Percentiles rank a stretch among this genome's conserved stretches.
These are phyloP conservation scores for Bolboschoenoplectus hybrid DNA, from an alignment of 202 grass and related monocot species.

Conservation along the genomic window DNA sequence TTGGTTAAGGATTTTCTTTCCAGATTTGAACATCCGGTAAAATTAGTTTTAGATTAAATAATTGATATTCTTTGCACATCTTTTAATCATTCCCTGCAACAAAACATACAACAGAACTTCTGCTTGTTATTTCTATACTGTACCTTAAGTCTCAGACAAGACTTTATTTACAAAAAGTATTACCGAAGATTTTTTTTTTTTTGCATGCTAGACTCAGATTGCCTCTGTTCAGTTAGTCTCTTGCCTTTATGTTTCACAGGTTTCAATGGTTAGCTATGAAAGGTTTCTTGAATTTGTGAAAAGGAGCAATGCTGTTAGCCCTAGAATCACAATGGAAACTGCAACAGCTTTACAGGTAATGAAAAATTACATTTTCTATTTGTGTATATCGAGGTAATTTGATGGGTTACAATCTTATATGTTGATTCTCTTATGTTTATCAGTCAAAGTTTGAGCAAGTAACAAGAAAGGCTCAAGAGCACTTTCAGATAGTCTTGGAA, in stretches of 20 bases:
- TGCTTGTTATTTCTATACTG: background rate
- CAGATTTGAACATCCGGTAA: background rate
- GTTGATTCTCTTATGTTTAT: conserved; percentile 39
- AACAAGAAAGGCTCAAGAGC: conserved; percentile 90
- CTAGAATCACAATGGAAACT: conserved; percentile 89
- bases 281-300: conserved; percentile 87
- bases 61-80: conserved; percentile 9
- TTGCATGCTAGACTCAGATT: conserved; percentile 14
- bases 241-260: conserved; percentile 50
- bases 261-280: conserved; percentile 87
- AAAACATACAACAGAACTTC: background rate
- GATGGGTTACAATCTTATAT: conserved; percentile 26
- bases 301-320: conserved; percentile 92
- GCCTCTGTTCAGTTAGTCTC: conserved; percentile 11
- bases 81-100: background rate
- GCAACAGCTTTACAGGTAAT: conserved; percentile 86
- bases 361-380: conserved; percentile 7
- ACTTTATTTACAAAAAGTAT: background rate
- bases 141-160: background rate
- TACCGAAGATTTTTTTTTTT: background rate
- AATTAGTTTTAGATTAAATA: background rate
- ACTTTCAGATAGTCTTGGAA: conserved; percentile 92
- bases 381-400: conserved; percentile 25
- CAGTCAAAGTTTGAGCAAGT: conserved; percentile 95
- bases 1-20: conserved; percentile 2